These are phyloP conservation scores for Gonapodya prolifera DNA, from an alignment of 192 early-diverging fungal species.

Conservation along the genomic window DNA sequence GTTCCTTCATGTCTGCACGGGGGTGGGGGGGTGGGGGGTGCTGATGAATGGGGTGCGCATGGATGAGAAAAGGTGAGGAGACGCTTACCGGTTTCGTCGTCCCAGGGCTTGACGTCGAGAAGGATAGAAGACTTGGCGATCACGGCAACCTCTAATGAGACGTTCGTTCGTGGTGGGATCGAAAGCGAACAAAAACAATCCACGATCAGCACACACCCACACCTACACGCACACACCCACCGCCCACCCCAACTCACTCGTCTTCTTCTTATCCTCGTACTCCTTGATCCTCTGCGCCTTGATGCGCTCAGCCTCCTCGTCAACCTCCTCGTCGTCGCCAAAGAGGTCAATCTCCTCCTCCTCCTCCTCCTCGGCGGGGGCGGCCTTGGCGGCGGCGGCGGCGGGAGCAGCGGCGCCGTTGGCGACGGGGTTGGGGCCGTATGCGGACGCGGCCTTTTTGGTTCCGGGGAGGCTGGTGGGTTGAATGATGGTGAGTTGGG, in stretches of 20 bases:
- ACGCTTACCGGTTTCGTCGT: conserved; percentile 69
- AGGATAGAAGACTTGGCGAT: conserved; percentile 85
- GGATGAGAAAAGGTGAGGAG: neutral
- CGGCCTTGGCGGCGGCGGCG: neutral
- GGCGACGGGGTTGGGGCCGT: conserved; percentile 40
- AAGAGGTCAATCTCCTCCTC: conserved; percentile 95
- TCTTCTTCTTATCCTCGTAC: conserved; percentile 81
- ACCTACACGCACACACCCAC: neutral
- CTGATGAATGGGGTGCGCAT: no score
- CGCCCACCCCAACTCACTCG: conserved; percentile 33
- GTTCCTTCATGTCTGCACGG: conserved; percentile 45
- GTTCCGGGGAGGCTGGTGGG: conserved; percentile 30
- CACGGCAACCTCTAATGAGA: conserved; percentile 44
- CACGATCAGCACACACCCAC: neutral
- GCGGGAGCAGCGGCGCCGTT: conserved; percentile 9
- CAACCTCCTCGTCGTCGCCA: conserved; percentile 84
- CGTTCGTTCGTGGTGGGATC: neutral
- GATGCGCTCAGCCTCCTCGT: conserved; percentile 78
- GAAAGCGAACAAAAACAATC: neutral
- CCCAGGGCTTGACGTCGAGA: conserved; percentile 97
- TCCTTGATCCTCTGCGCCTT: conserved; percentile 80
- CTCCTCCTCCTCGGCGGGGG: conserved; percentile 55
- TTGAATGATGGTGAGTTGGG: neutral
- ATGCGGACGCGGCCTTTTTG: conserved; percentile 33
- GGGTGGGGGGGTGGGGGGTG: no score